Evolutionary conservation across 305 asterid genomes (phyloP).

Genomic region (Fraxinus paxiana): DNA sequence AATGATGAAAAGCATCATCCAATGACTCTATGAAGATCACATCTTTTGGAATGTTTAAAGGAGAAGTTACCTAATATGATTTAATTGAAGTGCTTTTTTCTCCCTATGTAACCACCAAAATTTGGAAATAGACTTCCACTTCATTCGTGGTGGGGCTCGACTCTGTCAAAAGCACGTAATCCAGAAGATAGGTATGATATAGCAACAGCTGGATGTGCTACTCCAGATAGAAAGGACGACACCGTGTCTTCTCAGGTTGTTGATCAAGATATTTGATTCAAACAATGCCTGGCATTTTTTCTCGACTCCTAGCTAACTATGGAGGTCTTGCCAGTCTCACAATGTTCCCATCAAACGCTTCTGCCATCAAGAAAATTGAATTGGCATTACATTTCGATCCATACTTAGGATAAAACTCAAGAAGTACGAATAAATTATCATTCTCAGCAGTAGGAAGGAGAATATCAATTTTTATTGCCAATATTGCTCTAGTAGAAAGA

Average conservation of each 20-base stretch:
- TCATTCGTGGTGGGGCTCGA: conserved; percentile 42
- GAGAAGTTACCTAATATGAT: conserved; percentile 35
- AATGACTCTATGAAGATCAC: conserved; percentile 39
- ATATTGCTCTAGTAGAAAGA: neutral
- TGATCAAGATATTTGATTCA: conserved; percentile 16
- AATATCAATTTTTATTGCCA: neutral
- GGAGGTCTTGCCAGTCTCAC: conserved; percentile 28
- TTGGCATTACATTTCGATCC: conserved; percentile 8
- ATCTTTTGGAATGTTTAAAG: conserved; percentile 38
- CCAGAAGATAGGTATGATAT: conserved; percentile 20
- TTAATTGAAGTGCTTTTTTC: conserved; percentile 26
- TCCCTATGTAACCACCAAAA: conserved; percentile 38
- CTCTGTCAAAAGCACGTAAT: conserved; percentile 19
- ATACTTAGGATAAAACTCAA: neutral
- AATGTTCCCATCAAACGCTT: conserved; percentile 39
- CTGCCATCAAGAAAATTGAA: conserved; percentile 31
- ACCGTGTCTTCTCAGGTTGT: conserved; percentile 19
- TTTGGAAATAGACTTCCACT: conserved; percentile 40
- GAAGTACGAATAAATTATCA: neutral
- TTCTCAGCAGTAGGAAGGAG: neutral
- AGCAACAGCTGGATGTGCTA: conserved; percentile 26
- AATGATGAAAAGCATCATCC: conserved; percentile 49
- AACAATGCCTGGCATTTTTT: conserved; percentile 8
- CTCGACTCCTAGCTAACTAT: conserved; percentile 24
- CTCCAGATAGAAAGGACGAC: conserved; percentile 32